Base-by-base conservation (phyloP, 108 stramenopile genomes). In the Skeletonema potamos region DNA sequence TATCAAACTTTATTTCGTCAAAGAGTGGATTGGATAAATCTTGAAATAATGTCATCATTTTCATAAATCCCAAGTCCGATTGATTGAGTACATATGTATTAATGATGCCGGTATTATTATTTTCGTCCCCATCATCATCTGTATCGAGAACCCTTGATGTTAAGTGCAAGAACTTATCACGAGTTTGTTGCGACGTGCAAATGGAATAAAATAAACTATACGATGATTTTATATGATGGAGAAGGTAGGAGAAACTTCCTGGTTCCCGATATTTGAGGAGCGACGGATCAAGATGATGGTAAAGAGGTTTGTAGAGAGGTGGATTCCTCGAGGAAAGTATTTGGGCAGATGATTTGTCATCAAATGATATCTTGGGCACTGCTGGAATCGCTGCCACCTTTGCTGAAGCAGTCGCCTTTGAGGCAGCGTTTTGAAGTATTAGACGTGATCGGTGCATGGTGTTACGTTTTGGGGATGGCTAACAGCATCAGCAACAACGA, bases 21-120 rank as follows among this genome's bases (percentile, higher is more conserved):
- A 85, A 87, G 8, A 87, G 68, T 37, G 89, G 89, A 58, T 83
- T 82, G 29, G 86, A 70, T 30, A 94, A 70, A 58, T 89, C 89
- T 37, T 92, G 70, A 57, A 81, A 90, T 15, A 94, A 58, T 7
- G 87, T 77, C 63, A 92, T 41, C 12, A 85, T 74, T 39, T 87
- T 77, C 54, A 82, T 48, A 17, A 83, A 62, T 5, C 92, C 90
- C 55, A 81, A 66, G 4, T 88, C 78, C 5, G 89, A 82, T 59
- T 90, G 87, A 11, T 79, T 67, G 7, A 93, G 22, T 1, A 91
- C 88, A 12, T 61, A 67, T 27, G 85, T 81, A 33, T 89, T 84
- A 43, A 93, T 93, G 13, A 84, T 82, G 13, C 72, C 73, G 24
- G 84, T 74, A 51, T 82, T 76, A 11, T 85, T 24, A 33, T 65